Conservation (phyloP, 768 basidiomycete species). For the Amanita polypyramis region DNA sequence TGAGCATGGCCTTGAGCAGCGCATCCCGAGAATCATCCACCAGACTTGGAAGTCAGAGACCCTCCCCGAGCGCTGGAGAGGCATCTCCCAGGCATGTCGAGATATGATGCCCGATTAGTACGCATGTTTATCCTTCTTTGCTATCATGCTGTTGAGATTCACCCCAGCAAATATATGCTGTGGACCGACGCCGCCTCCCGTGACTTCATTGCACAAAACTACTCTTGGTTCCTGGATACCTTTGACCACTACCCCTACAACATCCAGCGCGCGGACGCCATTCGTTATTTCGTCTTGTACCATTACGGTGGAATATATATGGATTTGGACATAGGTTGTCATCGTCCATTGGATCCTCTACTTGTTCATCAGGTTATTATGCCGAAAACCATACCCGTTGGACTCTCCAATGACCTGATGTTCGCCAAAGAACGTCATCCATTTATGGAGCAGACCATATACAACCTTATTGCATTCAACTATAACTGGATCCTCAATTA, state of each 20-base stretch:
- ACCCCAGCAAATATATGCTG: constrained; percentile 79
- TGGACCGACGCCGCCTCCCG: constrained; percentile 94
- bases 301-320: constrained; percentile 93
- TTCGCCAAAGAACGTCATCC: constrained; percentile 78
- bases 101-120: constrained; percentile 96
- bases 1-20: constrained; percentile 52
- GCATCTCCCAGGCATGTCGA: constrained; percentile 73
- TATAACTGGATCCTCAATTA: constrained; percentile 94
- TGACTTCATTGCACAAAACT: constrained; percentile 79
- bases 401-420: constrained; percentile 96
- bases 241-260: constrained; percentile 87
- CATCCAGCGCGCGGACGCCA: constrained; percentile 94
- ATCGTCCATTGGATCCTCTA: constrained; percentile 77
- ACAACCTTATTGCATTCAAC: constrained; percentile 85
- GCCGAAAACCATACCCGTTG: constrained; percentile 93
- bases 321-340: constrained; percentile 94
- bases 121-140: constrained; percentile 23
- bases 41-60: constrained; percentile 97
- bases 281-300: constrained; percentile 96
- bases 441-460: constrained; percentile 88
- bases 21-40: constrained; percentile 87
- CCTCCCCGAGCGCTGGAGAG: constrained; percentile 73
- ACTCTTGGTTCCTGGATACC: constrained; percentile 88
- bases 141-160: constrained; percentile 11
- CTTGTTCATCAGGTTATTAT: constrained; percentile 81